Base-by-base conservation (phyloP, 495 filamentous ascomycete species). In the Chaetomium cochliodes region DNA sequence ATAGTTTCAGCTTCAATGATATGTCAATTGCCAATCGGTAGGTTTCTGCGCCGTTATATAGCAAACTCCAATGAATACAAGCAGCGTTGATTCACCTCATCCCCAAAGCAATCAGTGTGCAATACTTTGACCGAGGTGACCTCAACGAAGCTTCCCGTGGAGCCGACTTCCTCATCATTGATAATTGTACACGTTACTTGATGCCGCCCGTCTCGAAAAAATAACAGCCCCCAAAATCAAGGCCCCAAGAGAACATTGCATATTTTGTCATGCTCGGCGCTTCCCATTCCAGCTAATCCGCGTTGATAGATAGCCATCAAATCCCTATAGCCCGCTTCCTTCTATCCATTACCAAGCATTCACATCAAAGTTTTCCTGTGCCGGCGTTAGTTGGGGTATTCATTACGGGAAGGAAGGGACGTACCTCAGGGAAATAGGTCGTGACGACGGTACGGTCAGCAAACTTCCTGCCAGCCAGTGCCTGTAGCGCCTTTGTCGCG, bases 401-500 rank as follows among this genome's bases (percentile, higher is more conserved):
- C n/a, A 49, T 60, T 51, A 60, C 1, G 63, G 49, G 54, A 23
- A 25, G 23, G 11, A 25, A n/a, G 15, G 12, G 9, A 62, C 83
- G 76, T 78, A 91, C 90, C 83, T 97, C 94, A 23, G 91, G 88
- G 76, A 96, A 98, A 77, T 92, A 96, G 16, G 96, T 97, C 11
- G 90, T 91, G 41, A 98, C 96, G 22, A 98, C 94, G 9, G 94
- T 98, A 46, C 94, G 86, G 76, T 97, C 92, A 1, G 91, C 90
- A 72, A 98, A 98, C 74, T 97, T 96, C 58, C 94, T 84, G 47
- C 94, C 94, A 13, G 96, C 96, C 64, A 98, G 83, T 47, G 92
- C 87, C 67, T 87, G 85, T 54, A 98, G 81, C 13, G 94, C 94
- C 69, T 87, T 90, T 56, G 88, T 86, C n/a, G 96, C 91, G 2